A percentile compares a stretch with the other conserved stretches of the same genome.
phyloP scores from a whole-genome alignment of 768 basidiomycete genomes.

The Austroboletus eburneus region DNA sequence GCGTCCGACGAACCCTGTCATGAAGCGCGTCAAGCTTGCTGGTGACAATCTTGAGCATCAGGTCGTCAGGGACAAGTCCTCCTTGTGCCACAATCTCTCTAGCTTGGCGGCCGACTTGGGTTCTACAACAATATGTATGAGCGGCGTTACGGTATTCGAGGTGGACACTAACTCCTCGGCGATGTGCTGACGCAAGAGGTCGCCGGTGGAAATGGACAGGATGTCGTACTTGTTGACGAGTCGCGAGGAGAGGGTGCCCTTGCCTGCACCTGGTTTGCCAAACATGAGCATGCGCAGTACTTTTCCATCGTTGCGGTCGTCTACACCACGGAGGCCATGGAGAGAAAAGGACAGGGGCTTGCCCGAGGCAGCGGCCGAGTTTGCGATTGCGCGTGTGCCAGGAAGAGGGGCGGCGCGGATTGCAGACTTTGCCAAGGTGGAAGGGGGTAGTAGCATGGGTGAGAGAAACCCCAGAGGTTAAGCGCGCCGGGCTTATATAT shows the following conservation, averaged over 20 bases:
- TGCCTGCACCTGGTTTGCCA: slow-evolving; percentile 67
- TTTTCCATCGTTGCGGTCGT: slow-evolving; percentile 18
- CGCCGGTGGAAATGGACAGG: slow-evolving; percentile 74
- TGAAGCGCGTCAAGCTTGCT: slow-evolving; percentile 63
- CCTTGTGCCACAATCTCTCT: slow-evolving; percentile 79
- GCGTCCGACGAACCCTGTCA: slow-evolving; percentile 51
- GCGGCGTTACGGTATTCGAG: no score
- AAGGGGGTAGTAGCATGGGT: slow-evolving; percentile 15
- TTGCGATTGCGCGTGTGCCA: slow-evolving; percentile 25
- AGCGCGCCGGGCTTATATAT: slow-evolving; percentile 18
- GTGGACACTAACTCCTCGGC: slow-evolving; percentile 44
- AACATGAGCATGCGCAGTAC: slow-evolving; percentile 51
- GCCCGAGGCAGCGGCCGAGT: slow-evolving; percentile 28
- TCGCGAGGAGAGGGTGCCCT: slow-evolving; percentile 77
- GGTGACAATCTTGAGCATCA: slow-evolving; percentile 75
- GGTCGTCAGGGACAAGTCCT: slow-evolving; percentile 70
- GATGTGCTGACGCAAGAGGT: slow-evolving; percentile 83
- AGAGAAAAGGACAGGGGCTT: slow-evolving; percentile 53
- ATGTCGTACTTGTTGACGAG: slow-evolving; percentile 81
- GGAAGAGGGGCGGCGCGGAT: slow-evolving; percentile 8
- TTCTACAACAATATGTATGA: slow-evolving; percentile 39
- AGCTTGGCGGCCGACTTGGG: slow-evolving; percentile 67
- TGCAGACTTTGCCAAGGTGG: slow-evolving; percentile 16
- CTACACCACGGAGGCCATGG: slow-evolving; percentile 35
- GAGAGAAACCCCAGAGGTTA: neutral